Conservation (phyloP, 768 basidiomycete genomes). For the Rhodotorula graminis region DNA sequence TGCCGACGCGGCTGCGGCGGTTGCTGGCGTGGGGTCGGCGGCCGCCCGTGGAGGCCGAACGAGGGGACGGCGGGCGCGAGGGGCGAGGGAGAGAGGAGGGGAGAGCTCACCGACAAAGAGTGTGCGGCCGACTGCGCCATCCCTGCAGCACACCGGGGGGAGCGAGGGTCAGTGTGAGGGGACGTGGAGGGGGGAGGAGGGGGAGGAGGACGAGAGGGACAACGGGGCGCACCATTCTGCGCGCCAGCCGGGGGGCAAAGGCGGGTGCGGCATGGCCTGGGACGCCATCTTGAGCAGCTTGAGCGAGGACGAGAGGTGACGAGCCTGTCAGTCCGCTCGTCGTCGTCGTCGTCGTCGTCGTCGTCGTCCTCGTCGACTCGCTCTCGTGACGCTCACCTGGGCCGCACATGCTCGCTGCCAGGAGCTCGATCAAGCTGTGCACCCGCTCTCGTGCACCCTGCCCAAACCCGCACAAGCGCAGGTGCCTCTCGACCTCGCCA, state of each 20-base stretch:
- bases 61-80: slow-evolving; percentile 5
- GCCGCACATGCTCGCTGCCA: no score
- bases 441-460: not conserved
- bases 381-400: no score
- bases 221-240: slow-evolving; percentile 80
- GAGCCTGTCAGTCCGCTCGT: no score
- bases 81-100: not conserved
- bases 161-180: slow-evolving; percentile 35
- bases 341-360: no score
- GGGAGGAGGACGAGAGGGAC: no score
- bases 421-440: no score
- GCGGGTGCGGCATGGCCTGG: slow-evolving; percentile 46
- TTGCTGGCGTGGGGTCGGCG: no score
- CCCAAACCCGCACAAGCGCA: slow-evolving; percentile 3
- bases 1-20: no score
- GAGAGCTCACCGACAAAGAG: slow-evolving; percentile 77
- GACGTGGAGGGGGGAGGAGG: not conserved
- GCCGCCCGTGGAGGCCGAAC: not conserved
- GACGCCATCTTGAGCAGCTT: slow-evolving; percentile 4
- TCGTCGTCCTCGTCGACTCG: no score
- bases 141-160: slow-evolving; percentile 55
- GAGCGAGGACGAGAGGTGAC: not conserved
- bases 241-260: slow-evolving; percentile 81
- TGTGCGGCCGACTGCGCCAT: slow-evolving; percentile 70
- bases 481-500: not conserved